Evolutionary conservation across 371 early-diverging fungal species (phyloP), one percentile per base, ranked within the genome.

Genomic region (Lichtheimia ornata): DNA sequence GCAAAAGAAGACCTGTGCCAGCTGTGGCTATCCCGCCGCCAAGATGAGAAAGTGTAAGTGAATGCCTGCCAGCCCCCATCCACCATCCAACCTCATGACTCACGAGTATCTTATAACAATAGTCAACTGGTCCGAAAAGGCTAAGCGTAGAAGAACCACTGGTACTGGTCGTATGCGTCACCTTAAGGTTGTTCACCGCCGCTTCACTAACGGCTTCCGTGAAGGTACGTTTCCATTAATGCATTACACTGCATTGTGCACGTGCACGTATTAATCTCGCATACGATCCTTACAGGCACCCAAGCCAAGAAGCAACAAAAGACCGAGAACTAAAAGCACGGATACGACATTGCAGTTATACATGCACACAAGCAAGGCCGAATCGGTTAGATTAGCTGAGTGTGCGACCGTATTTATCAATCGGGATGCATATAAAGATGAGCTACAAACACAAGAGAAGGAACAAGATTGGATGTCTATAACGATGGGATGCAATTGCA

Each of bases 1-100:
- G 90, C 98, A 98, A 84, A 97, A 97, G 94, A 93, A 95, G 91
- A 94, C 91, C 64, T 99, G 99, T 85, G 92, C 98, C 67, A 90
- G 91, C 75, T 99, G 99, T 85, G 99, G 94, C 62, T 99, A 95
- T 88, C 99, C 99, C 52, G 83, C 94, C 70, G 94, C 96, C 71
- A 98, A 97, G 88, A 91, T 88, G 82, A 90, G 99, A 74, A 87
- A 83, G 74, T 97, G 91, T 93, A 79, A 83, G 90, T 85, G 56
- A 28, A 27, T 13, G 14, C 9, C 4, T 13, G 14, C 9, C 4
- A 6, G 40, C 22, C 22, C 35, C 6, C 9, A 35, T 35, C 6
- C 20, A 56, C 4, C 1, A 35, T 6, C 28, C 14, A 40, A 1
- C 14, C 14, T n/a, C 4, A 40, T n/a, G 11, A 22, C 42, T 17